Percentiles rank a stretch among this genome's conserved stretches.
Conservation (phyloP, 768 basidiomycete genomes). For the Chiua virens region DNA sequence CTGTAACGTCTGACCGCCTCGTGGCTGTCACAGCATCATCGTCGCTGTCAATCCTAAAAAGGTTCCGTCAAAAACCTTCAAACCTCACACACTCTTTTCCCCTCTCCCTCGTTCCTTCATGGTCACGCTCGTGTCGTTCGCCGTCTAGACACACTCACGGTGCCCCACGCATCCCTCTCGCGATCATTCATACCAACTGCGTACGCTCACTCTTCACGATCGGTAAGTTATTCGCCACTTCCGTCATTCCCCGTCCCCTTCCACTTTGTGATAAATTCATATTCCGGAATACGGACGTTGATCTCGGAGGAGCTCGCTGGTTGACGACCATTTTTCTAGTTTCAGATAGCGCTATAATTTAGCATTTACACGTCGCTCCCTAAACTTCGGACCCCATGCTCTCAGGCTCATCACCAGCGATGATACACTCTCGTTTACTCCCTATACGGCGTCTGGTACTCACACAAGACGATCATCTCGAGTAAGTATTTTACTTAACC, state of each 20-base stretch:
- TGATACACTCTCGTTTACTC: slow-evolving; percentile 24
- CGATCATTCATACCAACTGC: neutral
- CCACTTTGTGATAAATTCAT: slow-evolving; percentile 2
- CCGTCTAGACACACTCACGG: slow-evolving; percentile 7
- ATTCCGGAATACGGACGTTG: slow-evolving; percentile 1
- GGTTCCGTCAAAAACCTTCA: slow-evolving; percentile 5
- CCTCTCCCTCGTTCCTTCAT: slow-evolving; percentile 14
- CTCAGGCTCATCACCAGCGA: slow-evolving; percentile 12
- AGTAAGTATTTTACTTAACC: slow-evolving; percentile 15
- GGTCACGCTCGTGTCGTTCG: slow-evolving; percentile 11
- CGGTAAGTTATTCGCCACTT: slow-evolving; percentile 16
- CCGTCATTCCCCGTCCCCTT: slow-evolving; percentile 9
- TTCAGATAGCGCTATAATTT: slow-evolving; percentile 13
- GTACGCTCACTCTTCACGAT: slow-evolving; percentile 22
- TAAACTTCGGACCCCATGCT: no score
- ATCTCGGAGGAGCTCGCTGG: slow-evolving; percentile 17
- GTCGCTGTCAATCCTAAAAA: slow-evolving; percentile 12
- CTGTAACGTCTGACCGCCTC: slow-evolving; percentile 6
- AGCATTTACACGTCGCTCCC: slow-evolving; percentile 3
- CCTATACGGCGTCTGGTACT: slow-evolving; percentile 21
- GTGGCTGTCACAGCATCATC: slow-evolving; percentile 13
- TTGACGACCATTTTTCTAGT: slow-evolving; percentile 19
- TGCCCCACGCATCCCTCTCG: neutral
- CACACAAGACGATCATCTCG: slow-evolving; percentile 27
- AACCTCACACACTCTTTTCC: slow-evolving; percentile 7